phyloP scores from a whole-genome alignment of 2,329 filamentous ascomycete species.

The Zymoseptoria pseudotritici region DNA sequence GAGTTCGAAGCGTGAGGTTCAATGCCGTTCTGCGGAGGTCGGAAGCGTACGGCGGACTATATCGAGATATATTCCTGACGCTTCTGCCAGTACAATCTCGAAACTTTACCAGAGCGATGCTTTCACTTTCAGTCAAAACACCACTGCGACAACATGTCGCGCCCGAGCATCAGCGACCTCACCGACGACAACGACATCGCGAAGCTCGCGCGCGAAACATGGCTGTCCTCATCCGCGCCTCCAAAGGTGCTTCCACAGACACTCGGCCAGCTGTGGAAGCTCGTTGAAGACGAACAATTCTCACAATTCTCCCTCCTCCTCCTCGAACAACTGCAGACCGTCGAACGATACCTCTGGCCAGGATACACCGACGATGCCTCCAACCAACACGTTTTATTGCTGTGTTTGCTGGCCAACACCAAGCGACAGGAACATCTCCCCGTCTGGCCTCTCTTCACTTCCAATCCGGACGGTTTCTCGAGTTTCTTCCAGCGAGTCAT shows the following conservation, averaged over 20 bases:
- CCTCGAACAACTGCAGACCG: constrained; percentile 80
- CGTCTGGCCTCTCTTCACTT: constrained; percentile 78
- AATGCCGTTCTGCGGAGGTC: background rate
- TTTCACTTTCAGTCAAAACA: background rate
- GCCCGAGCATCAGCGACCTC: constrained; percentile 60
- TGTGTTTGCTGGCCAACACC: constrained; percentile 77
- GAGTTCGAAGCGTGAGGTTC: background rate
- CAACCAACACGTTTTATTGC: constrained; percentile 82
- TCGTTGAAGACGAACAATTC: constrained; percentile 74
- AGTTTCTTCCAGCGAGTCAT: constrained; percentile 81
- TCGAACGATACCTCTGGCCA: constrained; percentile 95
- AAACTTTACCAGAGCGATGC: background rate
- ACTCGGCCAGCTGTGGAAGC: constrained; percentile 84
- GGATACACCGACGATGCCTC: constrained; percentile 73
- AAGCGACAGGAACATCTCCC: constrained; percentile 82
- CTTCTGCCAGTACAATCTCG: background rate
- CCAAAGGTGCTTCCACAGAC: constrained; percentile 70
- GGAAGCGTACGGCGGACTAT: background rate
- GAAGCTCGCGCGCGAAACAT: constrained; percentile 72
- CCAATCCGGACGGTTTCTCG: constrained; percentile 75
- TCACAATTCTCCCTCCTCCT: constrained; percentile 68
- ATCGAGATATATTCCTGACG: background rate
- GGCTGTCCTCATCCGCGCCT: constrained; percentile 61
- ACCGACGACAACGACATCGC: constrained; percentile 60
- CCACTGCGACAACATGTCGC: constrained; percentile 28